Conservation (phyloP, 2,329 filamentous ascomycete genomes). For the Calonectria pseudoreteaudii region DNA sequence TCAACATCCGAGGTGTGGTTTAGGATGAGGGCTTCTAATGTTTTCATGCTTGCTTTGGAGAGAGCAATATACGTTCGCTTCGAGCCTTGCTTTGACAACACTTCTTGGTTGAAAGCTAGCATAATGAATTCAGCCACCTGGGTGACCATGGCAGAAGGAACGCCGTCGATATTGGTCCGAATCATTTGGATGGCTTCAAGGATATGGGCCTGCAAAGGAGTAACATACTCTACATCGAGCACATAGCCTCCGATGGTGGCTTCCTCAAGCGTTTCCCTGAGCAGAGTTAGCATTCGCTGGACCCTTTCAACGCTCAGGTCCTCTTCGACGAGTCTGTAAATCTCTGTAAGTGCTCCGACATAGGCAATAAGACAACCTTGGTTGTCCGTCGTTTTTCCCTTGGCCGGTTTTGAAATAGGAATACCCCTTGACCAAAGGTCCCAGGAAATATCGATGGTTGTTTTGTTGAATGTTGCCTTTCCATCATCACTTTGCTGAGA, state of each 20-base stretch:
- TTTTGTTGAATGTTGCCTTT: slow-evolving; percentile 58
- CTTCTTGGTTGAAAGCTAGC: slow-evolving; percentile 70
- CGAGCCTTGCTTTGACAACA: slow-evolving; percentile 48
- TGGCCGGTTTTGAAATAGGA: slow-evolving; percentile 58
- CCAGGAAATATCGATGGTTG: slow-evolving; percentile 74
- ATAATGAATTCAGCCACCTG: slow-evolving; percentile 78
- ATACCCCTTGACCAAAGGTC: slow-evolving; percentile 75
- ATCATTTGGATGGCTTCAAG: slow-evolving; percentile 76
- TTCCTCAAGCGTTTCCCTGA: slow-evolving; percentile 77
- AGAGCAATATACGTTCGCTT: slow-evolving; percentile 90
- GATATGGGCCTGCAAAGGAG: slow-evolving; percentile 77
- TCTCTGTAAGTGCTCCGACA: slow-evolving; percentile 77
- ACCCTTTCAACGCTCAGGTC: slow-evolving; percentile 73
- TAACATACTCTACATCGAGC: slow-evolving; percentile 79
- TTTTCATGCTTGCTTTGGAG: slow-evolving; percentile 82
- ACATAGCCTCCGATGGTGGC: slow-evolving; percentile 77
- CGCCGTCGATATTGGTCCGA: slow-evolving; percentile 72
- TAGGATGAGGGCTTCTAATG: slow-evolving; percentile 72
- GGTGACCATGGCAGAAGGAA: slow-evolving; percentile 75
- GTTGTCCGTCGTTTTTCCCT: slow-evolving; percentile 67
- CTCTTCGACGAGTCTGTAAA: slow-evolving; percentile 80
- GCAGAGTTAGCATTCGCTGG: slow-evolving; percentile 75
- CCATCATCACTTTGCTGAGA: slow-evolving; percentile 59
- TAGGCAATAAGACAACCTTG: slow-evolving; percentile 91
- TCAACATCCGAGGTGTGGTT: slow-evolving; percentile 71